phyloP scores from a whole-genome alignment of 495 filamentous ascomycete species.

The Penicillium pancosmium region DNA sequence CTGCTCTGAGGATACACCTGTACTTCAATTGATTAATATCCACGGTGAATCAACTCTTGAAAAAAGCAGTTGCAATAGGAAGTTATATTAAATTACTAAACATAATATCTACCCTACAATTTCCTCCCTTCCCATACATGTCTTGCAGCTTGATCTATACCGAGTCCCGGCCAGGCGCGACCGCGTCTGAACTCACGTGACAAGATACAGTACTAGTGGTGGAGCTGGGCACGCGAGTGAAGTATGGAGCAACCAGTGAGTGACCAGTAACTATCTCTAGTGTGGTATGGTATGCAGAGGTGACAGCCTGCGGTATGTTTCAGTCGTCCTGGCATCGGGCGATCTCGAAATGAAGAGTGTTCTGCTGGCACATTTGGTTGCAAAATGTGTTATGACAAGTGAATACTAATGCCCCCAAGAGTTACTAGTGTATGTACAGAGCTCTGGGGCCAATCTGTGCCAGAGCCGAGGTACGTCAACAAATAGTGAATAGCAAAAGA shows the following conservation, averaged over 20 bases:
- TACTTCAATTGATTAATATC: neutral
- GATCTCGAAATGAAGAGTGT: neutral
- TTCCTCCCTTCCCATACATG: neutral
- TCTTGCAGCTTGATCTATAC: conserved; percentile 14
- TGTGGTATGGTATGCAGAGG: too few species aligned
- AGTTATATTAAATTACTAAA: neutral
- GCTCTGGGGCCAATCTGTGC: neutral
- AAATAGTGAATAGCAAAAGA: neutral
- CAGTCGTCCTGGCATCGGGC: neutral
- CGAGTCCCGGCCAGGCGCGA: conserved; percentile 20
- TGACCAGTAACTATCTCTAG: neutral
- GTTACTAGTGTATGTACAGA: neutral
- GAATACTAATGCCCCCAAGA: neutral
- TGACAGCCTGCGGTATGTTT: neutral
- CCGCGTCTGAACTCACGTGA: conserved; percentile 35
- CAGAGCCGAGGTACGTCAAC: neutral
- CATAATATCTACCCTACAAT: neutral
- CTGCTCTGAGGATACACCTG: conserved; percentile 9
- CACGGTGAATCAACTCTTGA: neutral
- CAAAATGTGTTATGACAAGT: too few species aligned
- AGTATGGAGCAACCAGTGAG: conserved; percentile 13
- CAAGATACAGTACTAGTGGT: neutral
- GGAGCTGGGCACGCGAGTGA: conserved; percentile 27
- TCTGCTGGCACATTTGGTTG: too few species aligned
- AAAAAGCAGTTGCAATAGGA: neutral